Percentiles rank a stretch among this genome's conserved stretches.
These are phyloP conservation scores for Penicillium corylophilum DNA, from an alignment of 2,329 filamentous ascomycete species.

Conservation along the genomic window DNA sequence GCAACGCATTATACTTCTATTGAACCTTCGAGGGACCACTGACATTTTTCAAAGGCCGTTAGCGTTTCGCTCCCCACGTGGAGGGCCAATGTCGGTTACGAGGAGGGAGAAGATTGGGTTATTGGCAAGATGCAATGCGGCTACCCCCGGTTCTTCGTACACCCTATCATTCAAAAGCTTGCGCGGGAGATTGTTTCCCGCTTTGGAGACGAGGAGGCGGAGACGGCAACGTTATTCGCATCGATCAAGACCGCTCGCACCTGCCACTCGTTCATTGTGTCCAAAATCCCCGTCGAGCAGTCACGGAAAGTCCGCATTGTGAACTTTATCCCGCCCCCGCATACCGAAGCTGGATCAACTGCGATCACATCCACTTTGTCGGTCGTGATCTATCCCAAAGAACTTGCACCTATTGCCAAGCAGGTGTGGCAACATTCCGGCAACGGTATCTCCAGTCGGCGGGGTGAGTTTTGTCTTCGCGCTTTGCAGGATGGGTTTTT, in stretches of 20 bases:
- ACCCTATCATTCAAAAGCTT: slow-evolving; percentile 75
- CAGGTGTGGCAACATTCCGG: slow-evolving; percentile 97
- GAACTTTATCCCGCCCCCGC: slow-evolving; percentile 54
- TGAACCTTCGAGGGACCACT: background rate
- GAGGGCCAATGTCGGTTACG: slow-evolving; percentile 86
- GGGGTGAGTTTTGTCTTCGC: slow-evolving; percentile 82
- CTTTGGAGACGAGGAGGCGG: slow-evolving; percentile 56
- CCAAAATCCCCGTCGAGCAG: slow-evolving; percentile 32
- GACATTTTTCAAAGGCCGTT: slow-evolving; percentile 66
- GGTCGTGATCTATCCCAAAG: slow-evolving; percentile 68
- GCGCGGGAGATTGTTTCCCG: slow-evolving; percentile 64
- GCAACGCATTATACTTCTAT: background rate
- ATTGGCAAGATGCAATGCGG: slow-evolving; percentile 79
- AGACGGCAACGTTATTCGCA: slow-evolving; percentile 77
- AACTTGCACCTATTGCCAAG: slow-evolving; percentile 73
- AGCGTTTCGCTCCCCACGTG: slow-evolving; percentile 96
- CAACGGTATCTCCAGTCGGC: slow-evolving; percentile 85
- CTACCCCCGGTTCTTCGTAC: slow-evolving; percentile 93
- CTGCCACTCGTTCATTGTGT: slow-evolving; percentile 70
- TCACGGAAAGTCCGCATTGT: slow-evolving; percentile 55
- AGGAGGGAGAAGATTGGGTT: slow-evolving; percentile 90
- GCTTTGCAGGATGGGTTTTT: slow-evolving; percentile 70
- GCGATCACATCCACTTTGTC: slow-evolving; percentile 62
- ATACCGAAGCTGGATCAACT: slow-evolving; percentile 61
- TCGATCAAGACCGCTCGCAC: slow-evolving; percentile 66